These are phyloP conservation scores for Magnaporthiopsis rhizophila DNA, from an alignment of 2,329 filamentous ascomycete species.

Conservation along the genomic window DNA sequence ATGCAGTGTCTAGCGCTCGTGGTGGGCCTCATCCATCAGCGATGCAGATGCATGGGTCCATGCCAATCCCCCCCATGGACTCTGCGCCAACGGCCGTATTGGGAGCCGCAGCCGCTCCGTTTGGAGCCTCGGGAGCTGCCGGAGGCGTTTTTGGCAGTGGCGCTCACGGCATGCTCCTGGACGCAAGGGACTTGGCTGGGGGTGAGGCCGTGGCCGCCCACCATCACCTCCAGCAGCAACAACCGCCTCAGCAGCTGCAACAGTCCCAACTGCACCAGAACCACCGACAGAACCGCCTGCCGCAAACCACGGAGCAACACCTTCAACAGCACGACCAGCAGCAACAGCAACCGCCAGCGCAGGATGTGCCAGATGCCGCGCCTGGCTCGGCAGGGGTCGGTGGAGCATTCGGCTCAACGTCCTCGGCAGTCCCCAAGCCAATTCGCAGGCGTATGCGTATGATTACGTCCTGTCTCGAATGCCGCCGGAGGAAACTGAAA, in stretches of 20 bases:
- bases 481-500: constrained; percentile 67
- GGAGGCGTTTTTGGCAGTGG: background rate
- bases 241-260: constrained; percentile 4
- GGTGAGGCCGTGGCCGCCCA: constrained; percentile 1
- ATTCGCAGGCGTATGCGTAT: constrained; percentile 55
- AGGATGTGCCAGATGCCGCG: background rate
- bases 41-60: background rate
- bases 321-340: constrained; percentile 2
- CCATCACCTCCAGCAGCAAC: constrained; percentile 7
- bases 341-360: background rate
- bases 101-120: background rate
- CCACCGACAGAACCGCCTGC: background rate
- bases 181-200: background rate
- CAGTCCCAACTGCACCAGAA: background rate
- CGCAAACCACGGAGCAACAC: background rate
- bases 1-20: background rate
- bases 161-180: background rate
- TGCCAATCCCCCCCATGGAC: background rate
- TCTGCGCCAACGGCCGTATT: background rate
- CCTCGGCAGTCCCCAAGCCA: constrained; percentile 23
- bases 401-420: constrained; percentile 4
- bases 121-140: background rate
- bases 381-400: background rate
- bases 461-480: constrained; percentile 63
- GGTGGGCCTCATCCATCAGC: background rate